Evolutionary conservation across 2,329 filamentous ascomycete genomes (phyloP).

Genomic region (Fusarium robinianum): DNA sequence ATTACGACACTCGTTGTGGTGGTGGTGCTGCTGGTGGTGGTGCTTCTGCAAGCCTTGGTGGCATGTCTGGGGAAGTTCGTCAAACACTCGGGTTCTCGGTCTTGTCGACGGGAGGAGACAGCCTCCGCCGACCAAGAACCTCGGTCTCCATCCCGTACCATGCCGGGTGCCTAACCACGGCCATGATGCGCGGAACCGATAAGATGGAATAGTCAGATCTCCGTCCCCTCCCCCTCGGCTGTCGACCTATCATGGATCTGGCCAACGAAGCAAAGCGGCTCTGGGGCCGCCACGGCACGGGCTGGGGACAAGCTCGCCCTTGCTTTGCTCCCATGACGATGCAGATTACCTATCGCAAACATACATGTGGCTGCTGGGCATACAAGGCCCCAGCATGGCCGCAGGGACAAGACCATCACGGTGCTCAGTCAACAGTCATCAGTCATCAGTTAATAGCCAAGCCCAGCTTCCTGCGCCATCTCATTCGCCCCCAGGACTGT

Average conservation of each 20-base stretch:
- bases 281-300: slow-evolving; percentile 1
- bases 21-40: slow-evolving; percentile 2
- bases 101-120: slow-evolving; percentile 12
- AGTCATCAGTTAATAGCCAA: too few relatives aligned
- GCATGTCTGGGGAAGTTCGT: slow-evolving; percentile 3
- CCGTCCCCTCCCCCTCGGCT: too few relatives aligned
- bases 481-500: slow-evolving; percentile 3
- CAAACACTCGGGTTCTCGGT: slow-evolving; percentile 18
- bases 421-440: slow-evolving; percentile 6
- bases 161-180: slow-evolving; percentile 2
- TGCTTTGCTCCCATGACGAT: neutral
- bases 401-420: neutral
- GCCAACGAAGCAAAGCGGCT: neutral
- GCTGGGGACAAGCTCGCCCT: slow-evolving; percentile 1
- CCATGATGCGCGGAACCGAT: neutral
- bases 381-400: neutral
- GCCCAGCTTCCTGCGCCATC: neutral
- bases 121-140: slow-evolving; percentile 4
- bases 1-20: slow-evolving; percentile 3
- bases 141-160: slow-evolving; percentile 13
- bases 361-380: slow-evolving; percentile 14
- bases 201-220: slow-evolving; percentile 5
- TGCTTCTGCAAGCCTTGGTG: neutral
- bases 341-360: slow-evolving; percentile 7
- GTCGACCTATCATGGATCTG: slow-evolving; percentile 8